Percentiles rank a stretch among this genome's conserved stretches.
phyloP scores from a whole-genome alignment of 331 rosid species.

The Arachis monticola region DNA sequence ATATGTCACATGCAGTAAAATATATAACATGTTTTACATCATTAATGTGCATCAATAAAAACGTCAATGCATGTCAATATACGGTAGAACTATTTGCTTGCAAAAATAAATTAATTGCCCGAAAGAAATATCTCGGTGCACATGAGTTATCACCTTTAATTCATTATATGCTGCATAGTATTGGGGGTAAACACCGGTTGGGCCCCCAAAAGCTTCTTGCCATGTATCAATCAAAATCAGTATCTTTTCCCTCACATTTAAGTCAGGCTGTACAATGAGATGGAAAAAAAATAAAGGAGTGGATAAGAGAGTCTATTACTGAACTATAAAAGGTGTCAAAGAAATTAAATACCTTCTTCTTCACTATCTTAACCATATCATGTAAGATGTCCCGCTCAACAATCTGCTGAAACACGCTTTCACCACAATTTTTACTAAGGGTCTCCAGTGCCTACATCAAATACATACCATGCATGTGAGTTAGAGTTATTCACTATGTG shows the following conservation, averaged over 20 bases:
- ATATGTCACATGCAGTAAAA: constrained; percentile 6
- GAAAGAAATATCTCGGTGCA: constrained; percentile 28
- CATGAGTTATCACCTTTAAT: constrained; percentile 60
- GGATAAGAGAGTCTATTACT: constrained; percentile 34
- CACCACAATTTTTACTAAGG: constrained; percentile 90
- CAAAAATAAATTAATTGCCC: constrained; percentile 14
- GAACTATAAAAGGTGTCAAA: constrained; percentile 31
- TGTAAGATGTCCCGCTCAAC: constrained; percentile 82
- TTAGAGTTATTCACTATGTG: constrained; percentile 29
- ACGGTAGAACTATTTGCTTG: constrained; percentile 9
- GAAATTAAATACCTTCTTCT: constrained; percentile 76
- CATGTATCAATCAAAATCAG: constrained; percentile 81
- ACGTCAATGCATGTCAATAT: constrained; percentile 9
- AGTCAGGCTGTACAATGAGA: constrained; percentile 76
- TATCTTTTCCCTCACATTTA: constrained; percentile 88
- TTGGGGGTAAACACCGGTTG: constrained; percentile 77
- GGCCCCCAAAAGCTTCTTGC: constrained; percentile 95
- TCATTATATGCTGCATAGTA: constrained; percentile 85
- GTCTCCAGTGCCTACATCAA: constrained; percentile 84
- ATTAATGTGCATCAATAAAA: constrained; percentile 26
- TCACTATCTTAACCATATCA: constrained; percentile 94
- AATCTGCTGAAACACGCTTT: constrained; percentile 75
- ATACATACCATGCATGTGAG: constrained; percentile 29
- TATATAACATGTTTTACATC: background rate
- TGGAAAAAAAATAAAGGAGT: constrained; percentile 42